Evolutionary conservation across 345 rosid genomes (phyloP), one percentile per base, ranked within the genome.

Genomic region (Pelargonium nanum): DNA sequence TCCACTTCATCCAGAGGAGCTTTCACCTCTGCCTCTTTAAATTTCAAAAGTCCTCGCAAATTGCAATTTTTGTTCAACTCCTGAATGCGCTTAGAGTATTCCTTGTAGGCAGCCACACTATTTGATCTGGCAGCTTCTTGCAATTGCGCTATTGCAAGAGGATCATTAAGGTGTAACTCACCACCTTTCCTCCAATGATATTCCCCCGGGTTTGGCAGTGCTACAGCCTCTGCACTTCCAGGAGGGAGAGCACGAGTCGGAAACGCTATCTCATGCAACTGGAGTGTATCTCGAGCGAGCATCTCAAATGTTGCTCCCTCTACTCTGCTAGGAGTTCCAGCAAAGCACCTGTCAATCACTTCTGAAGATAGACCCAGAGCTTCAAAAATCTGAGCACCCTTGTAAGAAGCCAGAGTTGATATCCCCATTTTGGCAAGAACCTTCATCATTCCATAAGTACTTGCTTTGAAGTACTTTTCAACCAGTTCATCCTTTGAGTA

Each of bases 341-440:
- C 93, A 71, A 94, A 90, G 77, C 99, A 90, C 76, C 86, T 90
- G 72, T 90, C 85, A 53, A 94, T 85, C n/a, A 94, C 97, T 74
- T 90, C 89, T 51, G 95, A 88, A 5, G 99, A 86, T 61, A 94
- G 97, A 34, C 99, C 99, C 53, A 94, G 79, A 53, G 96, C 97
- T 83, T 94, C 99, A 63, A 94, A 94, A 65, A 94, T 94, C 71
- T 94, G 99, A 76, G 99, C 97, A 57, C 99, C 99, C 79, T 94
- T 94, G 77, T 94, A 94, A 0, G 99, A 94, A 53, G 99, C 99
- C 69, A 94, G 64, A 28, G 99, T 94, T 28, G 99, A 94, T 54
- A 94, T 94, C 57, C 99, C 99, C 99, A 94, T 94, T 69, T 90
- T 94, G 16, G 99, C 99, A 52, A 94, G 96, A 70, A 94, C 99